phyloP scores from a whole-genome alignment of 805 yeast species.

The Henningerozyma blattae region DNA sequence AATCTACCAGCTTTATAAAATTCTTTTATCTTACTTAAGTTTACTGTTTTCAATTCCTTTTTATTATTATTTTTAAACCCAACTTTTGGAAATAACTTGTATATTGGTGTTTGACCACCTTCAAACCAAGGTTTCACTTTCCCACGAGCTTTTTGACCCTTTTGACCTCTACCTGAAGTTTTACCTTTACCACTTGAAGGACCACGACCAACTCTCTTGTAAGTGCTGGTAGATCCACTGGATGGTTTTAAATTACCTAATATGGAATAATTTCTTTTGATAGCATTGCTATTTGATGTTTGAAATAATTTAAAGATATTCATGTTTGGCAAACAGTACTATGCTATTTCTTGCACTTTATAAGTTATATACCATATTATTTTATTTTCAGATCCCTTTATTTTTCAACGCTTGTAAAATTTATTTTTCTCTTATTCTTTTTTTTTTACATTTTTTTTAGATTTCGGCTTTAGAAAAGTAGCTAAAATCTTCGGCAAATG shows the following conservation, averaged over 20 bases:
- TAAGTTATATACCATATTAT: no score
- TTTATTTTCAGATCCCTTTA: no score
- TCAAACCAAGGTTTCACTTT: slow-evolving; percentile 88
- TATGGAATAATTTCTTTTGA: slow-evolving; percentile 22
- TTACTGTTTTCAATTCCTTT: slow-evolving; percentile 42
- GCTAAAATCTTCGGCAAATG: no score
- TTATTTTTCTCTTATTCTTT: no score
- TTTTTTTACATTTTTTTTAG: no score
- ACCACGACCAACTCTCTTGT: slow-evolving; percentile 87
- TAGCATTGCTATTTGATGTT: neutral
- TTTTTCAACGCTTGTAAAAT: no score
- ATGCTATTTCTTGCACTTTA: no score
- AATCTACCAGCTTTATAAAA: slow-evolving; percentile 62
- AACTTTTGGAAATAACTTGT: slow-evolving; percentile 71
- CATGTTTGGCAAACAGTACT: no score
- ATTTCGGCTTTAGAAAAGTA: no score
- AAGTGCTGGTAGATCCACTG: slow-evolving; percentile 44
- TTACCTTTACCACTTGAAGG: slow-evolving; percentile 89
- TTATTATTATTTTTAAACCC: slow-evolving; percentile 68
- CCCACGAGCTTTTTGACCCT: slow-evolving; percentile 96
- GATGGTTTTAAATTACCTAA: slow-evolving; percentile 48
- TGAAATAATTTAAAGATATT: no score
- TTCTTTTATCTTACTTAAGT: slow-evolving; percentile 56
- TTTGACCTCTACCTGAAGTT: slow-evolving; percentile 94
- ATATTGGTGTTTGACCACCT: slow-evolving; percentile 97